A percentile compares a stretch with the other conserved stretches of the same genome.
Evolutionary conservation across 179 eudicot species (phyloP).

Genomic region (Gypsophila paniculata): DNA sequence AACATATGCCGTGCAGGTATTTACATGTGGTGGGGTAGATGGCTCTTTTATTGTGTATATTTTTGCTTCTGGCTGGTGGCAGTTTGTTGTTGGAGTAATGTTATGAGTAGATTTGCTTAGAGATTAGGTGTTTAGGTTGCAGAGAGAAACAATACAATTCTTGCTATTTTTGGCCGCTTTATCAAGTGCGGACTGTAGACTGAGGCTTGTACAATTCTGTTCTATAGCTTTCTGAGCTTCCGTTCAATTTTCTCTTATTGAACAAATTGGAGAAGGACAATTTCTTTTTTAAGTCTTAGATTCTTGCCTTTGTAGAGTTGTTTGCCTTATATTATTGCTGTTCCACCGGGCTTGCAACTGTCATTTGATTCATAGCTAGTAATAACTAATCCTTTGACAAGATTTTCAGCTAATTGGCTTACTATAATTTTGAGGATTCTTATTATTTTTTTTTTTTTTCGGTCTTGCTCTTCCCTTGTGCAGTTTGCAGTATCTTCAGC

Average conservation of each 20-base stretch:
- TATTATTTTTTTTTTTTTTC: slow-evolving; percentile 7
- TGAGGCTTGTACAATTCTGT: slow-evolving; percentile 4
- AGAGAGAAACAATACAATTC: background rate
- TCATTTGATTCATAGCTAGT: slow-evolving; percentile 6
- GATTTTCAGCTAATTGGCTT: slow-evolving; percentile 4
- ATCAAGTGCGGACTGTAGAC: slow-evolving; percentile 8
- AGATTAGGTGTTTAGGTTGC: background rate
- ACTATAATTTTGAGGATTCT: background rate
- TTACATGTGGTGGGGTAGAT: background rate
- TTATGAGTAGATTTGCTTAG: slow-evolving; percentile 1
- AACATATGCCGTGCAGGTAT: slow-evolving; percentile 85
- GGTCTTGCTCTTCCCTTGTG: slow-evolving; percentile 25
- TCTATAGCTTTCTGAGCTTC: background rate
- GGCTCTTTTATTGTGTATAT: background rate
- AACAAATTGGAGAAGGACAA: background rate
- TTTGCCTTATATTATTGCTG: background rate
- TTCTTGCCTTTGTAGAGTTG: background rate
- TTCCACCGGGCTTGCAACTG: background rate
- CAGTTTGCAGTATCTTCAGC: slow-evolving; percentile 96
- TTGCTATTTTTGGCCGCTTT: background rate
- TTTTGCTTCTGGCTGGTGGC: background rate
- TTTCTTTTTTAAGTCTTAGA: background rate
- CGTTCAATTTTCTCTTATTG: background rate
- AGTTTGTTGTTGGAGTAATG: background rate
- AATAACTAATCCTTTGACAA: background rate